Evolutionary conservation across 2,329 filamentous ascomycete species (phyloP).

Genomic region (Sordariomycetes sp.): DNA sequence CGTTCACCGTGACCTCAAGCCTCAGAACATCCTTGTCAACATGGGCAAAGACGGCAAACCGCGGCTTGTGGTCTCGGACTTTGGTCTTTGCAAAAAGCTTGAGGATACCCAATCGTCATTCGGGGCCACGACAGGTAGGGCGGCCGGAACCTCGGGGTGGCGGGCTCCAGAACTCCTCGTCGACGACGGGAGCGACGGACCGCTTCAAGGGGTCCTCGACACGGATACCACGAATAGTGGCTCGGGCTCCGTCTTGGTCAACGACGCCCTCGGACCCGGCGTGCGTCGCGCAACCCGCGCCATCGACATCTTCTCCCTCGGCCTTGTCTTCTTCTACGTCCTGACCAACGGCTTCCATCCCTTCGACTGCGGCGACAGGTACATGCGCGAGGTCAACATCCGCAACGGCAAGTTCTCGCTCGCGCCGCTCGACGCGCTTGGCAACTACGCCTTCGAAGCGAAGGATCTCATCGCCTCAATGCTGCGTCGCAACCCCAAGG

Average conservation of each 20-base stretch:
- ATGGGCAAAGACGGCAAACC: constrained; percentile 61
- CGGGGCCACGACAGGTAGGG: constrained; percentile 86
- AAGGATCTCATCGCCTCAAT: constrained; percentile 80
- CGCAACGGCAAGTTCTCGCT: constrained; percentile 78
- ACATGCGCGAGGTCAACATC: constrained; percentile 96
- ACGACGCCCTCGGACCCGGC: constrained; percentile 48
- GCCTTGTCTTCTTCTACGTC: constrained; percentile 98
- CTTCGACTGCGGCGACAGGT: constrained; percentile 88
- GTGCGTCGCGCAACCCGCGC: constrained; percentile 79
- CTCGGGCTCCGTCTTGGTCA: constrained; percentile 47
- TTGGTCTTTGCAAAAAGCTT: constrained; percentile 94
- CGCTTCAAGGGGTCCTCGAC: constrained; percentile 25
- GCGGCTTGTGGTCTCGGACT: constrained; percentile 92
- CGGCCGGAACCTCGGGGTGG: constrained; percentile 91
- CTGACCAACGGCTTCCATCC: constrained; percentile 86
- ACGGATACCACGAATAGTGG: constrained; percentile 47
- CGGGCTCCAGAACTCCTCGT: constrained; percentile 88
- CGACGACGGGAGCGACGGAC: constrained; percentile 40
- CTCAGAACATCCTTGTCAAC: constrained; percentile 89
- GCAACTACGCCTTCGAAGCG: constrained; percentile 79
- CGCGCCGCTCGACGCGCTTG: constrained; percentile 61
- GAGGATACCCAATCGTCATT: constrained; percentile 93
- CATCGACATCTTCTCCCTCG: constrained; percentile 95
- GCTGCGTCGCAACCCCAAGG: constrained; percentile 47
- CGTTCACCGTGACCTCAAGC: constrained; percentile 94